Evolutionary conservation across 2,329 filamentous ascomycete genomes (phyloP).

Genomic region (Penicillium fuscoglaucum): DNA sequence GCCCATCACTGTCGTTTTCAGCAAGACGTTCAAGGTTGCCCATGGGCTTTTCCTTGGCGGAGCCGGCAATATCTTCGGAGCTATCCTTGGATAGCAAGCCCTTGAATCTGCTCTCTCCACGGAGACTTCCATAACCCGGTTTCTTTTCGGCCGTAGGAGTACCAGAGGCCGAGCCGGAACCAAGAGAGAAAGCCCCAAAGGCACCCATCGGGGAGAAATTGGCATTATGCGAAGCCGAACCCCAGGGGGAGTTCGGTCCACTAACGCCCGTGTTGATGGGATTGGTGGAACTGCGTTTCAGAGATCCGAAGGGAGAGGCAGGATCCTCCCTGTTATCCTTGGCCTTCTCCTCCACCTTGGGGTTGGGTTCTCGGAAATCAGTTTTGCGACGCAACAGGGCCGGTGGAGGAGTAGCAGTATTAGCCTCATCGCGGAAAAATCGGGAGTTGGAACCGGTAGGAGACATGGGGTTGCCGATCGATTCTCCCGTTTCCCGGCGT

Average conservation of each 20-base stretch:
- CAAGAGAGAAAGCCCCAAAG: slow-evolving; percentile 86
- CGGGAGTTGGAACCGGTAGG: slow-evolving; percentile 48
- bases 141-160: slow-evolving; percentile 69
- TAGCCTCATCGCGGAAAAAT: slow-evolving; percentile 52
- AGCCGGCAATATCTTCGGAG: slow-evolving; percentile 60
- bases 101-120: slow-evolving; percentile 81
- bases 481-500: slow-evolving; percentile 80
- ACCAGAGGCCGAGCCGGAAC: slow-evolving; percentile 50
- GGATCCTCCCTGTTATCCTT: slow-evolving; percentile 47
- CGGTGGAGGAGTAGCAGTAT: slow-evolving; percentile 61
- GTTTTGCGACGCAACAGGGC: slow-evolving; percentile 62
- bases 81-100: slow-evolving; percentile 79
- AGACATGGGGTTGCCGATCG: slow-evolving; percentile 55
- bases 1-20: slow-evolving; percentile 51
- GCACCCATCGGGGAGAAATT: slow-evolving; percentile 73
- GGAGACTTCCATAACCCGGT: slow-evolving; percentile 62
- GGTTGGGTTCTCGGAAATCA: slow-evolving; percentile 56
- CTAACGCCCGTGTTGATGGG: slow-evolving; percentile 54
- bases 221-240: slow-evolving; percentile 59
- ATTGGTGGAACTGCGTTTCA: slow-evolving; percentile 58
- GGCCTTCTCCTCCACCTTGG: slow-evolving; percentile 52
- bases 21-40: slow-evolving; percentile 55
- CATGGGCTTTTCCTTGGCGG: slow-evolving; percentile 56
- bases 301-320: slow-evolving; percentile 52
- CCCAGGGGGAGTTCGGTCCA: slow-evolving; percentile 58